Evolutionary conservation across 768 basidiomycete genomes (phyloP), one percentile per base, ranked within the genome.

Genomic region (Suillus subaureus): DNA sequence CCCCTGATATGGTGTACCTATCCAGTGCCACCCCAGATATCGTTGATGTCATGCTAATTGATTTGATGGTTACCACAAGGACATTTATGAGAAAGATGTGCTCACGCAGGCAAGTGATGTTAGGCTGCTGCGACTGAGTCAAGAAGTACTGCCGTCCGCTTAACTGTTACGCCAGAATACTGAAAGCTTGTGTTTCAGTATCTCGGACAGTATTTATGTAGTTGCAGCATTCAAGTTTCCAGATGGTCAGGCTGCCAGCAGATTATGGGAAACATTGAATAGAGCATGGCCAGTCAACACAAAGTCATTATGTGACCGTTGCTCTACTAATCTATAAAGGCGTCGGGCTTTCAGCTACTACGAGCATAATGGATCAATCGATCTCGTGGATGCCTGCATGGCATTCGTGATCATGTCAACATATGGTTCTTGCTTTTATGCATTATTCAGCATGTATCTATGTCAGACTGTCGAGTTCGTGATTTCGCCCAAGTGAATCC

Each of bases 181-280:
- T n/a, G n/a, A n/a, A n/a, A n/a, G n/a, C n/a, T n/a, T n/a, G n/a
- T n/a, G n/a, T n/a, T n/a, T n/a, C n/a, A n/a, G n/a, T n/a, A n/a
- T n/a, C n/a, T n/a, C n/a, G n/a, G n/a, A n/a, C n/a, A n/a, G n/a
- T n/a, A n/a, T n/a, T n/a, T n/a, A n/a, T n/a, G n/a, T n/a, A n/a
- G 28, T 73, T 37, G 42, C 68, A 7, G 67, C 64, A 15, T 75
- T n/a, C n/a, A n/a, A n/a, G n/a, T n/a, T 74, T 47, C 67, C 69
- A 28, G 72, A 76, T 28, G 75, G 75, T 49, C 51, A 76, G 54
- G 43, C 8, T 43, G 42, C 16, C 16, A 43, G 42, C 70, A 2
- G 74, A 75, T 63, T 74, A 16, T 52, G 4, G 74, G 74, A 31
- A 75, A 71, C 23, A 72, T 76, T 15, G 62, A 76, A 58, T 75